Percentiles rank a stretch among this genome's conserved stretches.
Evolutionary conservation across 306 rosid genomes (phyloP).

Genomic region (Geum urbanum): DNA sequence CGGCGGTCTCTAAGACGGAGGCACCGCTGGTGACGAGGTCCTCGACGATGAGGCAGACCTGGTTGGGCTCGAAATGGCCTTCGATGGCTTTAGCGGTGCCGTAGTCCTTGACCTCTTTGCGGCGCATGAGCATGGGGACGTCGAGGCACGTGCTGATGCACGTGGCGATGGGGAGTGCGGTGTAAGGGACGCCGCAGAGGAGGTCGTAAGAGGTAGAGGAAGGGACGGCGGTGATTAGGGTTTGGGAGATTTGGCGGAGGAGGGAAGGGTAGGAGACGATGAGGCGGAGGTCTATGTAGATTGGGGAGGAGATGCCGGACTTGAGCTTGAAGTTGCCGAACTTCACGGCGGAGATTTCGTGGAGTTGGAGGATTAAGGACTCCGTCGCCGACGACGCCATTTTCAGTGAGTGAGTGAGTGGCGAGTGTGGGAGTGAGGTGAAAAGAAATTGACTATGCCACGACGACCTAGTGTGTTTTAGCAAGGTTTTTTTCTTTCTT

Average conservation of each 20-base stretch:
- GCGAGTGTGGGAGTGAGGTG: no score
- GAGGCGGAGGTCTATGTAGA: slow-evolving; percentile 84
- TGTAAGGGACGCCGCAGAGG: slow-evolving; percentile 84
- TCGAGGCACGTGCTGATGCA: slow-evolving; percentile 46
- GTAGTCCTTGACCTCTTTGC: slow-evolving; percentile 67
- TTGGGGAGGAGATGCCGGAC: slow-evolving; percentile 79
- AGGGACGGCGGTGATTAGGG: slow-evolving; percentile 55
- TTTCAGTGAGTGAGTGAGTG: no score
- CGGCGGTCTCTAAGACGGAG: slow-evolving; percentile 69
- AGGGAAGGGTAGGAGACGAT: slow-evolving; percentile 70
- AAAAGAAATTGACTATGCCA: no score
- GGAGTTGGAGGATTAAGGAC: slow-evolving; percentile 45
- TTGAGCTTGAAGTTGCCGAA: slow-evolving; percentile 87
- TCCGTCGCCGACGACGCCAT: no score
- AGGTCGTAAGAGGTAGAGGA: slow-evolving; percentile 48
- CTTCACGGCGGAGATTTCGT: slow-evolving; percentile 75
- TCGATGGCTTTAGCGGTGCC: no score
- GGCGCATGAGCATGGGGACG: slow-evolving; percentile 81
- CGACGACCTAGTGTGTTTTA: no score
- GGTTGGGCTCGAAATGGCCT: slow-evolving; percentile 21
- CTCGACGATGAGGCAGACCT: slow-evolving; percentile 64
- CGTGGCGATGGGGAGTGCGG: slow-evolving; percentile 30
- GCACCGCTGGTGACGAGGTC: slow-evolving; percentile 80
- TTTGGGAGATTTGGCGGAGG: slow-evolving; percentile 72
- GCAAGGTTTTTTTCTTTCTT: no score